Base-by-base conservation (phyloP, 208 protist genomes). In the Acanthamoeba healyi region DNA sequence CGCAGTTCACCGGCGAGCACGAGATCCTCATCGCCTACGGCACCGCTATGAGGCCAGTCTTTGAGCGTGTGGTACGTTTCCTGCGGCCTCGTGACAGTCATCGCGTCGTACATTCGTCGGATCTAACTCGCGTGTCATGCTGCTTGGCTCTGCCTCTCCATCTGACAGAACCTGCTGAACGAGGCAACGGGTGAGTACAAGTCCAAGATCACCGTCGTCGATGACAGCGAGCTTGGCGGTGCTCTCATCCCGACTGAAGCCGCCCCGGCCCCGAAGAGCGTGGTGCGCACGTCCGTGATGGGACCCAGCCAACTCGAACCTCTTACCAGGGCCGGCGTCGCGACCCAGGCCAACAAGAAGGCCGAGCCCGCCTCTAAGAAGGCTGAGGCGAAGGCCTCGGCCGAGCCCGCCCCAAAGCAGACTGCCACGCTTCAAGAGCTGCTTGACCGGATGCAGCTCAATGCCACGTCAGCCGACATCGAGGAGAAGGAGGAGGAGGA, bases 1-100 rank as follows among this genome's bases (percentile, higher is more conserved):
- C 82, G 2, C 82, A 90, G 82, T 90, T 90, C 56, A 49, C 36
- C 56, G 22, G 29, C 82, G 26, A 61, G 46, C 14, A 61, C 26
- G 82, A 90, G 54, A 24, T 90, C 51, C 19, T 90, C 24, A 34
- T 90, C 3, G 82, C n/a, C 36, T 70, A 46, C 56, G 82, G 82
- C 82, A 67, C 44, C 29, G 12, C 32, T 6, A 36, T 14, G 15
- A 90, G 44, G 36, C 82, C 82, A 7, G 3, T 90, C 40, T 90
- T 90, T 44, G 32, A 90, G 40, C 82, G 82, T 12, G 51, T 90
- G 82, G 82, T 90, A 67, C 9, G 77, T 81, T 24, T 81, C 34
- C 34, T n/a, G n/a, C n/a, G n/a, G n/a, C 24, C 40, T 44, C 40
- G 0, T 49, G 19, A 29, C 24, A 36, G 6, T n/a, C n/a, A n/a